Percentiles rank a stretch among this genome's conserved stretches.
Conservation (phyloP, 2,329 filamentous ascomycete genomes). For the Fusarium miscanthi region DNA sequence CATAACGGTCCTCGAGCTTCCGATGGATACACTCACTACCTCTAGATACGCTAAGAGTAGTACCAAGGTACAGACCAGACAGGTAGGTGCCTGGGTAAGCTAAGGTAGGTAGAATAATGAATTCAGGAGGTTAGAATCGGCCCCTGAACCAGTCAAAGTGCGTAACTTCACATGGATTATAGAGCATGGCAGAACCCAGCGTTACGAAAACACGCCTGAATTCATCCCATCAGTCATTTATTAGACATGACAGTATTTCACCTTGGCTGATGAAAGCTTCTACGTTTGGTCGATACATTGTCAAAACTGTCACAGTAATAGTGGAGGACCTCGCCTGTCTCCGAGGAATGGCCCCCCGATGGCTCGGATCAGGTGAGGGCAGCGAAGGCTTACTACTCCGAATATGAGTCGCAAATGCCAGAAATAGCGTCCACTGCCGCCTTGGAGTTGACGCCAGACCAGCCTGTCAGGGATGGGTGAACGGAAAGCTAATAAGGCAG, state of each 20-base stretch:
- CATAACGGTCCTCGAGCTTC: background rate
- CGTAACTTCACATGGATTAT: background rate
- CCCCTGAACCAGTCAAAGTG: background rate
- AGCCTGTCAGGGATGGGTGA: slow-evolving; percentile 17
- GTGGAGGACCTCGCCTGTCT: slow-evolving; percentile 39
- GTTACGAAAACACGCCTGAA: background rate
- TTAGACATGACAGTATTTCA: background rate
- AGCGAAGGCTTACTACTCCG: slow-evolving; percentile 24
- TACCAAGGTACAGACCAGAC: background rate
- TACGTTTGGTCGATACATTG: background rate
- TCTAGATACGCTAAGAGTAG: background rate
- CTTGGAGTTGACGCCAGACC: slow-evolving; percentile 35
- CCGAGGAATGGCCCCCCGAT: slow-evolving; percentile 36
- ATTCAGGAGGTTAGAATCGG: slow-evolving; percentile 8
- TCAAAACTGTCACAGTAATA: slow-evolving; percentile 10
- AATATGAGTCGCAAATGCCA: slow-evolving; percentile 34
- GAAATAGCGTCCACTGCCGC: slow-evolving; percentile 46
- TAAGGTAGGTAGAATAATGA: background rate
- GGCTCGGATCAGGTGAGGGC: slow-evolving; percentile 37
- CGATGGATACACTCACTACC: background rate
- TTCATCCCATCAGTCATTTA: background rate
- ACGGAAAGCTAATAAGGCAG: slow-evolving; percentile 13
- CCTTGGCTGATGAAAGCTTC: slow-evolving; percentile 6
- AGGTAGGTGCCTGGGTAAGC: background rate
- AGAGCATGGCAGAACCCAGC: background rate